Percentiles rank a stretch among this genome's conserved stretches.
Evolutionary conservation across 2,329 filamentous ascomycete species (phyloP).

Genomic region (Fusarium dimerum): DNA sequence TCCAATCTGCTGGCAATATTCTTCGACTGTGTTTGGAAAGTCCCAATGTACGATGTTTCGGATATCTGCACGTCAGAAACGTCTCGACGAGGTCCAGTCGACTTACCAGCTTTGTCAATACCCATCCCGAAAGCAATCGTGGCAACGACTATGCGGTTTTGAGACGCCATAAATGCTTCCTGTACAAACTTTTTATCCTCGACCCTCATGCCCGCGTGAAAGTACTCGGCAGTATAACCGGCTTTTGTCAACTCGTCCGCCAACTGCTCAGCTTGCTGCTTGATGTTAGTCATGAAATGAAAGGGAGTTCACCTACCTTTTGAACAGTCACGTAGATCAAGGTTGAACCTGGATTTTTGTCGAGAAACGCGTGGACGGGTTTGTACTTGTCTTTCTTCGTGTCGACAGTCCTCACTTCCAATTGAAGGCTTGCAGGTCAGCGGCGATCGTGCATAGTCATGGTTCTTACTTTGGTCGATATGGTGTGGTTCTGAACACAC

Average conservation of each 20-base stretch:
- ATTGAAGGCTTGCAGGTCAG: conserved; percentile 42
- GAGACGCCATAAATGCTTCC: conserved; percentile 51
- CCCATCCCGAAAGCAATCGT: conserved; percentile 64
- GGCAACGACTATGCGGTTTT: conserved; percentile 43
- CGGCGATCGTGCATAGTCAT: too few species aligned
- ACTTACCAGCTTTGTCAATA: conserved; percentile 50
- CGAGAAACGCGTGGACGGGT: conserved; percentile 49
- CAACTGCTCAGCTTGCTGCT: conserved; percentile 45
- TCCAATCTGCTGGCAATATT: conserved; percentile 60
- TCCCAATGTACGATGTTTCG: conserved; percentile 57
- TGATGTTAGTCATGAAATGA: conserved; percentile 3
- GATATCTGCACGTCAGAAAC: conserved; percentile 40
- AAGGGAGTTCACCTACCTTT: conserved; percentile 30
- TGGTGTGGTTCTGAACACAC: conserved; percentile 59
- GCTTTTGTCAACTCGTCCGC: conserved; percentile 38
- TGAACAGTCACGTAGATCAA: conserved; percentile 64
- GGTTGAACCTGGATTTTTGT: conserved; percentile 52
- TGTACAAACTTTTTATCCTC: conserved; percentile 48
- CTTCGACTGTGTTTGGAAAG: conserved; percentile 52
- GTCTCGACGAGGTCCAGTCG: accelerated
- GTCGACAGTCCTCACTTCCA: conserved; percentile 48
- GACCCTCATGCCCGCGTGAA: conserved; percentile 52
- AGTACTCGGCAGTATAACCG: conserved; percentile 45
- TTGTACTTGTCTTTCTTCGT: conserved; percentile 47
- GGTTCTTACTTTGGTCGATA: conserved; percentile 53